phyloP scores from a whole-genome alignment of 441 rosid species.

The Adansonia rubrostipa region DNA sequence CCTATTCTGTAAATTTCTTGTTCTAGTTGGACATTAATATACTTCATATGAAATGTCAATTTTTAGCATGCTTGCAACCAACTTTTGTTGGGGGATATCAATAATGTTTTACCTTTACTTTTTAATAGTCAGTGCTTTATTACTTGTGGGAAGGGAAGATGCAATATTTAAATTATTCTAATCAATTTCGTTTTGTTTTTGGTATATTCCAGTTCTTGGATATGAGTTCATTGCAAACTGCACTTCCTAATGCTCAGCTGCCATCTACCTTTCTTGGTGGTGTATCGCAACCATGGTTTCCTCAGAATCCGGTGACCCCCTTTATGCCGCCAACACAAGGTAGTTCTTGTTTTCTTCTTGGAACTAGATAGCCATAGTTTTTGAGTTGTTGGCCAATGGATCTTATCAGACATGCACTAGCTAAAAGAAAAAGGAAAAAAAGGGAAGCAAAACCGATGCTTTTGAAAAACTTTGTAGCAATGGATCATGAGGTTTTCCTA shows the following conservation, averaged over 20 bases:
- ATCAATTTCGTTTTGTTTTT: constrained; percentile 26
- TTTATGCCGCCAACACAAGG: constrained; percentile 68
- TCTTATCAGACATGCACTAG: constrained; percentile 13
- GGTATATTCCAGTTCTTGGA: constrained; percentile 72
- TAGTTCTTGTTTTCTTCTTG: constrained; percentile 25
- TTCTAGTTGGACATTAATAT: constrained; percentile 10
- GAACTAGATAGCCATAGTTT: not conserved
- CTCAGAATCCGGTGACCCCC: constrained; percentile 57
- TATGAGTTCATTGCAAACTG: constrained; percentile 73
- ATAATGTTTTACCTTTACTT: not conserved
- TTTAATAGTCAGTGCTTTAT: constrained; percentile 11
- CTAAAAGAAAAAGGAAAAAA: not conserved
- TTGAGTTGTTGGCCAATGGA: constrained; percentile 13
- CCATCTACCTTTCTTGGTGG: constrained; percentile 52
- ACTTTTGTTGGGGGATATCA: constrained; percentile 1
- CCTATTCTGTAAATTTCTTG: not conserved
- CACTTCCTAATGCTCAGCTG: constrained; percentile 62
- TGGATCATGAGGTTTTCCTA: not conserved
- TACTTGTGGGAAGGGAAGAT: constrained; percentile 17
- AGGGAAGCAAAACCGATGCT: not conserved
- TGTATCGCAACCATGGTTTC: constrained; percentile 69
- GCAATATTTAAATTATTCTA: constrained; percentile 10
- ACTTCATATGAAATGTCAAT: not conserved
- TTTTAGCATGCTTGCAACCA: constrained; percentile 13
- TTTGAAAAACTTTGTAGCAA: not conserved